phyloP scores from a whole-genome alignment of 768 basidiomycete genomes.

The Lentinula detonsa region DNA sequence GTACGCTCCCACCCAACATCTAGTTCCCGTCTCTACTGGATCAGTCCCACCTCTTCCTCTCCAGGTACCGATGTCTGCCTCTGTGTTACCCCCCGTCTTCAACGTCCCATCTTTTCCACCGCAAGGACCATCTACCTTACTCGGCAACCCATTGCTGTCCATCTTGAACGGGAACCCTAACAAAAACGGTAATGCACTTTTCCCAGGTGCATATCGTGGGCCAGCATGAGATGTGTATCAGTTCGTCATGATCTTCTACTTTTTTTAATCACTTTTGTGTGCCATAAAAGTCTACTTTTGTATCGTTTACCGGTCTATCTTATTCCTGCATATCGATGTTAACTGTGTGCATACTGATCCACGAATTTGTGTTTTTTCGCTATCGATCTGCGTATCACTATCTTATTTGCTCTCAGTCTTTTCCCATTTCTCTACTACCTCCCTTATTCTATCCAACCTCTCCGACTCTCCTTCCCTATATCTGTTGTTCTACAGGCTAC shows the following conservation, averaged over 20 bases:
- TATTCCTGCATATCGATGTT: constrained; percentile 1
- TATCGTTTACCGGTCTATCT: constrained; percentile 1
- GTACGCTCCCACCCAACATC: constrained; percentile 1
- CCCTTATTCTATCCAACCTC: neutral
- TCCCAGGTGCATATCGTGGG: neutral
- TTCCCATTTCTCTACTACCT: neutral
- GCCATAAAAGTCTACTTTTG: constrained; percentile 2
- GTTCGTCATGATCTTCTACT: neutral
- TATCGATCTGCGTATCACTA: neutral
- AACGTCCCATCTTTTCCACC: constrained; percentile 11
- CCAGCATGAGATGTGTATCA: neutral
- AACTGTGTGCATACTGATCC: neutral
- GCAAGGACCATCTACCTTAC: constrained; percentile 16
- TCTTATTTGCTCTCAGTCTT: neutral
- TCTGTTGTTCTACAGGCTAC: neutral
- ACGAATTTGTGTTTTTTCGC: neutral
- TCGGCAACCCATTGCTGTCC: constrained; percentile 22
- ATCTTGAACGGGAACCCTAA: constrained; percentile 23
- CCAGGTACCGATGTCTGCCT: constrained; percentile 9
- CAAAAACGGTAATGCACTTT: neutral
- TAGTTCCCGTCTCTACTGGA: neutral
- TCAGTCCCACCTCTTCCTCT: constrained; percentile 9
- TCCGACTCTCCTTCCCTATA: neutral
- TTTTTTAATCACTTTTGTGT: neutral
- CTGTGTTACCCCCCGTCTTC: constrained; percentile 8